These are phyloP conservation scores for Colletotrichum sp. DNA, from an alignment of 2,329 filamentous ascomycete species.

Conservation along the genomic window DNA sequence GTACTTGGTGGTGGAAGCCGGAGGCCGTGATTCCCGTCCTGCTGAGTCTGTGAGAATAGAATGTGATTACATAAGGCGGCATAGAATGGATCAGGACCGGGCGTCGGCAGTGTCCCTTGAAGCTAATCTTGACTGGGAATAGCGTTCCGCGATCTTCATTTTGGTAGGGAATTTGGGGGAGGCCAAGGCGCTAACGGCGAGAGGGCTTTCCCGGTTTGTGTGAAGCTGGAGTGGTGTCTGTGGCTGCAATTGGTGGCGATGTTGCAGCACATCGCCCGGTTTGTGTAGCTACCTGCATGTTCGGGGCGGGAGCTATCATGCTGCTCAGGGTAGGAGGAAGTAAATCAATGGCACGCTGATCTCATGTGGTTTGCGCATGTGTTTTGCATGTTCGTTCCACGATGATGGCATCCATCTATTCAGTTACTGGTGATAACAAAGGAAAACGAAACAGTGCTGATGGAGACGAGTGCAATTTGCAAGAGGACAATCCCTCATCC, in stretches of 20 bases:
- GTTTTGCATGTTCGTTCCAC: background rate
- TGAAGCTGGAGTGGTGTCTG: background rate
- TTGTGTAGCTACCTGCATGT: background rate
- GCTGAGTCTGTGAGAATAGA: background rate
- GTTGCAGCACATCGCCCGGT: background rate
- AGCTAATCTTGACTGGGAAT: background rate
- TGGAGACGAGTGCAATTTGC: background rate
- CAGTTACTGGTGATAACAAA: background rate
- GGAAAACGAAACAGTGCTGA: background rate
- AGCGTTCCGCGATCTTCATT: background rate
- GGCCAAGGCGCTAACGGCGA: background rate
- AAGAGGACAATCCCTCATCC: background rate
- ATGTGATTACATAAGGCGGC: background rate
- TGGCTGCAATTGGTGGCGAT: background rate
- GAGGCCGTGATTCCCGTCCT: background rate
- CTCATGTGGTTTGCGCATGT: background rate
- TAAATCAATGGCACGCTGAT: background rate
- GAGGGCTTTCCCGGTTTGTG: background rate
- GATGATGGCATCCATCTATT: background rate
- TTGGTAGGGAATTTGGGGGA: background rate
- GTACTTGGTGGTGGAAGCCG: background rate
- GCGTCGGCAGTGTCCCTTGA: background rate
- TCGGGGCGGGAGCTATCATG: background rate
- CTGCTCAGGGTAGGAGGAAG: background rate
- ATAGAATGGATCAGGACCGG: background rate